phyloP scores from a whole-genome alignment of 169 alveolate genomes.

The Cryptosporidium canis region DNA sequence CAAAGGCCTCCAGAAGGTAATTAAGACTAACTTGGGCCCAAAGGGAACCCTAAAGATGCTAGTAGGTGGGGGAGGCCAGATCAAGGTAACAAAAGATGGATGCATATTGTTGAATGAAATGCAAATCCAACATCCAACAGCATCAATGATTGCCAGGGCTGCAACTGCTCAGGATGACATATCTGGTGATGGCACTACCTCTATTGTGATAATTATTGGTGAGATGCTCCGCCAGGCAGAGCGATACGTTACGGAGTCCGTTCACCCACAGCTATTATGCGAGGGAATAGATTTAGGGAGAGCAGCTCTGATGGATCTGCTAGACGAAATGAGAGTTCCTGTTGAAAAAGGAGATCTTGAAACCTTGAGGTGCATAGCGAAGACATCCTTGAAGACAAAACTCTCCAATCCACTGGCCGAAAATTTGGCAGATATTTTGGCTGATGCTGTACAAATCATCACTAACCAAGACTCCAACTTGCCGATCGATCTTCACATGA shows the following conservation, averaged over 20 bases:
- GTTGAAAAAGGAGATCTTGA: constrained; percentile 87
- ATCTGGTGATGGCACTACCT: constrained; percentile 99
- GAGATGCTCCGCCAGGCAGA: constrained; percentile 90
- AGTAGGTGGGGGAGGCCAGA: constrained; percentile 95
- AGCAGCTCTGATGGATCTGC: constrained; percentile 86
- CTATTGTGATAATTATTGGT: constrained; percentile 95
- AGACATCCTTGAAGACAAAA: constrained; percentile 94
- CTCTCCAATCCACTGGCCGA: constrained; percentile 91
- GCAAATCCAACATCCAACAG: constrained; percentile 99
- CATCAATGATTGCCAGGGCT: constrained; percentile 98
- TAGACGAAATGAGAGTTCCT: constrained; percentile 86
- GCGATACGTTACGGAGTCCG: constrained; percentile 90
- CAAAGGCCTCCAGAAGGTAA: constrained; percentile 94
- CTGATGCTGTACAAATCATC: constrained; percentile 91
- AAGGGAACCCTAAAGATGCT: constrained; percentile 99
- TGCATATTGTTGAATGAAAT: constrained; percentile 95
- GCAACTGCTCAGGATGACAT: constrained; percentile 98
- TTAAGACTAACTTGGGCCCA: constrained; percentile 97
- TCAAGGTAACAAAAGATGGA: constrained; percentile 97
- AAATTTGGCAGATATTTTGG: constrained; percentile 92
- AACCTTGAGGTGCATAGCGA: constrained; percentile 90
- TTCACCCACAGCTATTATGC: constrained; percentile 96
- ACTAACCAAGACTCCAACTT: constrained; percentile 78
- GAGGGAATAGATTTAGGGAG: constrained; percentile 97
- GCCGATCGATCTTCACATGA: constrained; percentile 95